Base-by-base conservation (phyloP, 1,139 yeast species). In the Yamadazyma mexicana region DNA sequence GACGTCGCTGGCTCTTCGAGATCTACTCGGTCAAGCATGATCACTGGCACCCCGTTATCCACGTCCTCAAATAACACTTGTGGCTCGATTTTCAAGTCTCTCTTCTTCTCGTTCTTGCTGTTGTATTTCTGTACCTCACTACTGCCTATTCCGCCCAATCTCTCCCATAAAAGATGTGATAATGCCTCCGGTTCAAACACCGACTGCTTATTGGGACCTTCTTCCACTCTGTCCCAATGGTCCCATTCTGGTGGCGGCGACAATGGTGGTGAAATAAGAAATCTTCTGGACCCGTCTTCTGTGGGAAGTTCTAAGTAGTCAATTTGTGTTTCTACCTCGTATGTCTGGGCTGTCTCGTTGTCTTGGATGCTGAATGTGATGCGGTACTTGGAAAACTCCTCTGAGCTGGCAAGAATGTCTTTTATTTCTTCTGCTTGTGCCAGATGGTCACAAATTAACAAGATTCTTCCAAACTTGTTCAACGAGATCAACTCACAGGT, bases 181-280 rank as follows among this genome's bases (percentile, higher is more conserved):
- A 72, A 52, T 32, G 71, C 76, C 31, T 61, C 59, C 0, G 74
- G 71, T n/a, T 73, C 60, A 38, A 59, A 58, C 1, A 70, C 56
- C 1, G 75, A 43, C 38, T 60, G 57, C 34, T 56, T 52, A 42
- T 66, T 64, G 1, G 77, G 77, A 0, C 72, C 71, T 15, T 69
- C 77, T 48, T 72, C 77, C 0, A 58, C 64, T 39, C 55, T 64
- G 39, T 64, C 64, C 70, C 72, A 72, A 43, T 69, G 67, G 46
- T 70, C 65, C 77, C 77, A 72, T 37, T 67, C 77, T 0, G 69
- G 55, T 2, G 71, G 75, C 1, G 77, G 77, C 7, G 75, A 69
- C n/a, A 65, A 49, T 5, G 77, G 77, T 1, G 77, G 77, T 18
- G 74, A 69, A 20, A 72, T 72, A 37, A 72, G 65, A 41, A 71